Evolutionary conservation across 306 rosid species (phyloP).

Genomic region (Prunus persica): Prunus_persica_NCBIv2 NC_034015.1:19145001-19145500

Average conservation of each 20-base stretch:
- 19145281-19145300: background rate
- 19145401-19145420: conserved; percentile 97
- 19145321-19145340: conserved; percentile 45
- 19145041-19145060: background rate
- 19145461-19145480: conserved; percentile 99
- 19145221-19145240: background rate
- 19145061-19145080: background rate
- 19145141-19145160: conserved; percentile 63
- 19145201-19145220: background rate
- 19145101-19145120: conserved; percentile 58
- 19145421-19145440: conserved; percentile 69
- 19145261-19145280: background rate
- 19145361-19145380: conserved; percentile 94
- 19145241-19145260: background rate
- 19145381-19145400: conserved; percentile 96
- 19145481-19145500: conserved; percentile 14
- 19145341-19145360: conserved; percentile 86
- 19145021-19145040: background rate
- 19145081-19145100: conserved; percentile 86
- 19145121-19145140: conserved; percentile 65
- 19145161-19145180: conserved; percentile 59
- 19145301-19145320: background rate
- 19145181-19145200: background rate
- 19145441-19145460: conserved; percentile 68
- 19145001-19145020: background rate